These are phyloP conservation scores for Iodosphaeria phyllophila DNA, from an alignment of 2,329 filamentous ascomycete genomes.

Conservation along the genomic window DNA sequence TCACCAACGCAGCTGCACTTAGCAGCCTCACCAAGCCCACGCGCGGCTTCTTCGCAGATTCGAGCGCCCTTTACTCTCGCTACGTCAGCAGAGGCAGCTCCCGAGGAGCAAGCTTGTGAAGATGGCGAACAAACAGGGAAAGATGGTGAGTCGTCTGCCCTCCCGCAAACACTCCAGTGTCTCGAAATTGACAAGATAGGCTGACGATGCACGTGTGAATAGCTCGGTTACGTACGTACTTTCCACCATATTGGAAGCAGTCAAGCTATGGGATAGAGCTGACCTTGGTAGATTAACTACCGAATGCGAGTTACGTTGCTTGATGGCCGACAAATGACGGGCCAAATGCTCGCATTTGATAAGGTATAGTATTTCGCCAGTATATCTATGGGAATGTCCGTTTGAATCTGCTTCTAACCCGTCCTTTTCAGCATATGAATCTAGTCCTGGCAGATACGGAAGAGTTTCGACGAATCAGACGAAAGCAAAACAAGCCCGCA, in stretches of 20 bases:
- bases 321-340: slow-evolving; percentile 90
- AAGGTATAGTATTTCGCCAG: slow-evolving; percentile 39
- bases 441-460: slow-evolving; percentile 96
- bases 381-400: not conserved
- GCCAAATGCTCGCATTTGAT: slow-evolving; percentile 96
- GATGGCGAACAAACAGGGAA: slow-evolving; percentile 89
- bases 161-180: slow-evolving; percentile 18
- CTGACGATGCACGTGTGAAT: slow-evolving; percentile 36
- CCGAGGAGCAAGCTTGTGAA: slow-evolving; percentile 24
- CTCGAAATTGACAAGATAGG: slow-evolving; percentile 32
- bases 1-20: too few species aligned
- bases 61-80: too few species aligned
- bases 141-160: slow-evolving; percentile 67
- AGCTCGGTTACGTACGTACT: slow-evolving; percentile 53
- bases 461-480: slow-evolving; percentile 84
- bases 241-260: slow-evolving; percentile 9
- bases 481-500: slow-evolving; percentile 56
- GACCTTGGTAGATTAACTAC: slow-evolving; percentile 70
- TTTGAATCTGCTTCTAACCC: slow-evolving; percentile 3
- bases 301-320: slow-evolving; percentile 94
- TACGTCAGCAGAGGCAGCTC: too few species aligned
- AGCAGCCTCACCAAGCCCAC: too few species aligned
- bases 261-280: not conserved
- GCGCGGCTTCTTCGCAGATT: too few species aligned
- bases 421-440: slow-evolving; percentile 70